Evolutionary conservation across 1,284 basidiomycete genomes (phyloP).

Genomic region (Leucoagaricus sp.): DNA sequence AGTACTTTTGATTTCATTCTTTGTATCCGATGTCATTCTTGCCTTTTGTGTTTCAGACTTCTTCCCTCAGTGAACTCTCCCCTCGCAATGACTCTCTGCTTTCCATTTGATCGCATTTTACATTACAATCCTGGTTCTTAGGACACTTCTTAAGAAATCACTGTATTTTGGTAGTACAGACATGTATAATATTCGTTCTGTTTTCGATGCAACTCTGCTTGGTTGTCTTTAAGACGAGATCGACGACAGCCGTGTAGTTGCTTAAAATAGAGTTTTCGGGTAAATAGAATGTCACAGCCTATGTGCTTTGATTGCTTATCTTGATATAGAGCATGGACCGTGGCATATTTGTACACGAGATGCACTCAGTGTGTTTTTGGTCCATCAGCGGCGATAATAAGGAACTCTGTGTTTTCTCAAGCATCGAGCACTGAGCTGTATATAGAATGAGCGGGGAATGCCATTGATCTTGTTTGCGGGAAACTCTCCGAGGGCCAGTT

Average conservation of each 20-base stretch:
- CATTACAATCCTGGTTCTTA: conserved; percentile 9
- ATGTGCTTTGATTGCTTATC: too few relatives aligned
- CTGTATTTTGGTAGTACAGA: conserved; percentile 15
- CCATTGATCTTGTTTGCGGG: too few relatives aligned
- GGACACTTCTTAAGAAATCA: conserved; percentile 5
- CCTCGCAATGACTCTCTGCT: conserved; percentile 5
- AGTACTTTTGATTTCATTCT: conserved; percentile 2
- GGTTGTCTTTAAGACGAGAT: too few relatives aligned
- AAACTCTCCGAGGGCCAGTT: too few relatives aligned
- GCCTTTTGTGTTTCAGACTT: not conserved
- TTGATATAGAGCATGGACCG: too few relatives aligned
- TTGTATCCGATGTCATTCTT: not conserved
- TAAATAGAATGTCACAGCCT: too few relatives aligned
- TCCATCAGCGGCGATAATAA: too few relatives aligned
- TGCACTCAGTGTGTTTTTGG: too few relatives aligned
- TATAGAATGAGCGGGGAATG: too few relatives aligned
- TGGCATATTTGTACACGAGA: too few relatives aligned
- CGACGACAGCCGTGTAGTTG: not conserved
- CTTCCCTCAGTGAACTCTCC: not conserved
- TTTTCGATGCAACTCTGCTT: not conserved
- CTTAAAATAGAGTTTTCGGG: not conserved
- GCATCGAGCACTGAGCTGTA: too few relatives aligned
- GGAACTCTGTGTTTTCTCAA: too few relatives aligned
- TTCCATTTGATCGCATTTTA: conserved; percentile 12
- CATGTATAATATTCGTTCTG: conserved; percentile 6